Percentiles rank a stretch among this genome's conserved stretches.
phyloP scores from a whole-genome alignment of 192 early-diverging fungal genomes.

The Mortierella alpina region DNA sequence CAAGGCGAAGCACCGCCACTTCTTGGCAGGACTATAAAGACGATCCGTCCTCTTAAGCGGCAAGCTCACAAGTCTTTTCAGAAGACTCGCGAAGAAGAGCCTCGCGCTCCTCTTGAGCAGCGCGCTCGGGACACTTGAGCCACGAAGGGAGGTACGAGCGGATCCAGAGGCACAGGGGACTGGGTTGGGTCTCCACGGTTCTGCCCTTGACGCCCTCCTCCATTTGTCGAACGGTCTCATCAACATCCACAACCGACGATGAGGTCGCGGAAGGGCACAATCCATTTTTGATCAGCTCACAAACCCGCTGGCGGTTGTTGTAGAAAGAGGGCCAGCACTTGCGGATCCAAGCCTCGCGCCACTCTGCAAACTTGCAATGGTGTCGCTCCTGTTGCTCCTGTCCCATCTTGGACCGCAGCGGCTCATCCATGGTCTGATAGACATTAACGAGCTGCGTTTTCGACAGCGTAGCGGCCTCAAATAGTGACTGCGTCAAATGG shows the following conservation, averaged over 20 bases:
- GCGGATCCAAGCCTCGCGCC: conserved; percentile 44
- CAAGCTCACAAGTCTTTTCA: conserved; percentile 6
- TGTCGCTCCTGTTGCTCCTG: conserved; percentile 27
- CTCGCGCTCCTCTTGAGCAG: conserved; percentile 18
- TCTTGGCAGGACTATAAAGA: too few species aligned
- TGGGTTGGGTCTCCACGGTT: conserved; percentile 12
- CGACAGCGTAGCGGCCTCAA: conserved; percentile 48
- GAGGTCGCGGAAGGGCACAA: conserved; percentile 4
- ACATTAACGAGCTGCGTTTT: conserved; percentile 40
- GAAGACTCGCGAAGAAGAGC: conserved; percentile 4
- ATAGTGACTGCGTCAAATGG: conserved; percentile 38
- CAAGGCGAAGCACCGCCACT: too few species aligned
- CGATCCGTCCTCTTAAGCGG: neutral
- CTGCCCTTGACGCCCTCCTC: conserved; percentile 48
- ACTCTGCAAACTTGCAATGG: conserved; percentile 38
- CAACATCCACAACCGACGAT: conserved; percentile 15
- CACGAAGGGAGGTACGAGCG: conserved; percentile 5
- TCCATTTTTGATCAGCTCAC: conserved; percentile 31
- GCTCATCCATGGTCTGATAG: conserved; percentile 40
- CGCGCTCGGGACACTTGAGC: conserved; percentile 20
- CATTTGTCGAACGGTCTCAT: conserved; percentile 39
- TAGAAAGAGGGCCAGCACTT: conserved; percentile 47
- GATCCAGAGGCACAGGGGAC: conserved; percentile 17
- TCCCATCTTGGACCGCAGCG: conserved; percentile 39
- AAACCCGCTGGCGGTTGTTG: conserved; percentile 46